A percentile compares a stretch with the other conserved stretches of the same genome.
Evolutionary conservation across 495 filamentous ascomycete genomes (phyloP).

Genomic region (Lophiostoma macrostomum): DNA sequence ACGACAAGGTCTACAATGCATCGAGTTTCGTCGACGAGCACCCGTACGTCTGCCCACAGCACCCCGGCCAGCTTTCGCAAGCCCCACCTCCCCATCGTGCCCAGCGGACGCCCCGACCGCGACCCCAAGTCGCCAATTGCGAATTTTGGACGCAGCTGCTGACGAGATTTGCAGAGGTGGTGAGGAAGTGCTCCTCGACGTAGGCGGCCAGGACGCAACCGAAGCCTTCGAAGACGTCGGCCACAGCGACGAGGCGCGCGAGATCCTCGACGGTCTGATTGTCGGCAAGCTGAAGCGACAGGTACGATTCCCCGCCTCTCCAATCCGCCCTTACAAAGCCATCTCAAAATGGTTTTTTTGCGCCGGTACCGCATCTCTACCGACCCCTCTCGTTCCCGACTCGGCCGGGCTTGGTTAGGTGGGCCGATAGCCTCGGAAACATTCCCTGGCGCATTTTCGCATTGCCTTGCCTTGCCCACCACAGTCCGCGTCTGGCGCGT

Average conservation of each 20-base stretch:
- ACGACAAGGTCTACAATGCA: constrained; percentile 93
- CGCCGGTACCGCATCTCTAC: constrained; percentile 8
- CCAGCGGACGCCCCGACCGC: too few species aligned
- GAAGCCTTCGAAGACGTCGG: constrained; percentile 99
- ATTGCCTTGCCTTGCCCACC: too few species aligned
- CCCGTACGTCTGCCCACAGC: constrained; percentile 97
- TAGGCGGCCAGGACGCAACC: constrained; percentile 92
- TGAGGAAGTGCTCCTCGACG: constrained; percentile 96
- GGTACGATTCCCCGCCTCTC: constrained; percentile 52
- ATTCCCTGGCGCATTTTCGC: too few species aligned
- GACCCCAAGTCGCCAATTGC: too few species aligned
- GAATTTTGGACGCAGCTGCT: too few species aligned
- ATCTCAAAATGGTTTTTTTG: too few species aligned
- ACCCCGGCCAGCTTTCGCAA: too few species aligned
- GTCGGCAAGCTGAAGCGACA: constrained; percentile 81
- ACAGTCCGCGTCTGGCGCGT: too few species aligned
- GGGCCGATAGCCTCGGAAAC: too few species aligned
- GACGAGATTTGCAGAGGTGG: constrained; percentile 65
- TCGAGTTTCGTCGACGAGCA: constrained; percentile 95
- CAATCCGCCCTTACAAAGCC: constrained; percentile 3
- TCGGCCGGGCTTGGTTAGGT: too few species aligned
- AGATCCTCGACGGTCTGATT: constrained; percentile 78
- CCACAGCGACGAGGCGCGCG: constrained; percentile 96
- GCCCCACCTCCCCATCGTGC: too few species aligned
- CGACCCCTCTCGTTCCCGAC: neutral